Evolutionary conservation across 2,329 filamentous ascomycete species (phyloP), one percentile per base, ranked within the genome.

Genomic region (Aureobasidium sp.): DNA sequence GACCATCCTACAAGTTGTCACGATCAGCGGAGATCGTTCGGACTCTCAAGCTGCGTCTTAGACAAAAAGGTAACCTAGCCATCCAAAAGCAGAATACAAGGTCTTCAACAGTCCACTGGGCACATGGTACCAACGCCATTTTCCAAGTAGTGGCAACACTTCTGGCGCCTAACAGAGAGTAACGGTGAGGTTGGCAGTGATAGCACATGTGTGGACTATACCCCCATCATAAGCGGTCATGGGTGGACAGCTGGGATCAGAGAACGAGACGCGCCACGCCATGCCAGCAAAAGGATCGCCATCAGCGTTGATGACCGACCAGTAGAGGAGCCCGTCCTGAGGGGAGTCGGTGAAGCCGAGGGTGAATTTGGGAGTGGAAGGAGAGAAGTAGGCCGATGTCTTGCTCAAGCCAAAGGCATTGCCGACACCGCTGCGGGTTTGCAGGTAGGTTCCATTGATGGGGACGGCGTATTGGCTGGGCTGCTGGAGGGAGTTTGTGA

Each of bases 371-470:
- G 67, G 58, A 2, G 66, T 67, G 17, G 57, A 51, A 2, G 63
- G 42, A 49, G 55, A 63, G 63, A 67, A 72, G 65, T 69, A 69
- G 47, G 66, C 58, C n/a, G 64, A 61, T 20, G 62, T 63, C 27
- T 68, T 66, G 45, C 71, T 66, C 29, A 74, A 61, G 27, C 68
- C 71, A 55, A 70, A 66, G 56, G 64, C 68, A 65, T 73, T 72
- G 62, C 70, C 70, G 34, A 61, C 58, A 48, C 70, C 71, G 22
- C 49, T 48, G 47, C 71, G 69, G 6, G 36, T 11, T 27, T 58
- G 58, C 14, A 58, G 31, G 63, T 68, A 71, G 14, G 66, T 63
- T 39, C 65, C 67, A 47, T 65, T 61, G 25, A 61, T 31, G 12
- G 69, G 58, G n/a, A 67, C 62, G 45, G 62, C 36, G 20, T 64